phyloP scores from a whole-genome alignment of 2,329 filamentous ascomycete genomes.

The Botryotinia convoluta region DNA sequence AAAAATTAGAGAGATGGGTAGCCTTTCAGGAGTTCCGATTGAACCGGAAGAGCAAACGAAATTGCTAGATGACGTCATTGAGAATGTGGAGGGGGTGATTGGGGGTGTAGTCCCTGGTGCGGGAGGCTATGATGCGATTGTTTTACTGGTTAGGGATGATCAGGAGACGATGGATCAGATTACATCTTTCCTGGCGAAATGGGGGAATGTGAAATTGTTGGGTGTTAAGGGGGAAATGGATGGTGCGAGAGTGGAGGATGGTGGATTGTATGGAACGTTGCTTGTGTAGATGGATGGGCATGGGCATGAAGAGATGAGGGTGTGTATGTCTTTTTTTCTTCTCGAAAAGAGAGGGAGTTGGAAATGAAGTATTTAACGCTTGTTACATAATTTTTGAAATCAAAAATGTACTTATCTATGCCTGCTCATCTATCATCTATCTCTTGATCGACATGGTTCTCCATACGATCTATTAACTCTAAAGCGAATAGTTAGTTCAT shows the following conservation, averaged over 20 bases:
- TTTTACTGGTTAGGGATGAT: conserved; percentile 74
- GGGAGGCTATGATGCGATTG: conserved; percentile 88
- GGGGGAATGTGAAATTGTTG: conserved; percentile 69
- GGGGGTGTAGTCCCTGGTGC: conserved; percentile 62
- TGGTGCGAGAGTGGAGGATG: conserved; percentile 53
- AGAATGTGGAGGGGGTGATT: conserved; percentile 48
- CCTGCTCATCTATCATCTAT: too few relatives aligned
- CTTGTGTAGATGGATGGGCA: background rate
- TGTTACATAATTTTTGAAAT: background rate
- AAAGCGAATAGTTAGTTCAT: too few relatives aligned
- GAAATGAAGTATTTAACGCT: background rate
- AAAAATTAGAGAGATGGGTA: conserved; percentile 75
- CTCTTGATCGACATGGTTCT: background rate
- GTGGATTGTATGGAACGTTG: conserved; percentile 10
- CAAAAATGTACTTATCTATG: too few relatives aligned
- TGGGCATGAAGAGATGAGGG: too few relatives aligned
- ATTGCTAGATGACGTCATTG: conserved; percentile 71
- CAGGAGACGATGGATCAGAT: conserved; percentile 60
- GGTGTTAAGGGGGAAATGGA: conserved; percentile 71
- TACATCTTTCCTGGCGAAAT: conserved; percentile 60
- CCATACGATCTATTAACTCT: too few relatives aligned
- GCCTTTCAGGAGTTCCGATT: conserved; percentile 73
- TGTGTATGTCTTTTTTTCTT: too few relatives aligned
- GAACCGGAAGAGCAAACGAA: conserved; percentile 84
- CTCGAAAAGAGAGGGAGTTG: too few relatives aligned